Evolutionary conservation across 495 filamentous ascomycete species (phyloP), one percentile per base, ranked within the genome.

Genomic region (Hypoxylon intermedium): DNA sequence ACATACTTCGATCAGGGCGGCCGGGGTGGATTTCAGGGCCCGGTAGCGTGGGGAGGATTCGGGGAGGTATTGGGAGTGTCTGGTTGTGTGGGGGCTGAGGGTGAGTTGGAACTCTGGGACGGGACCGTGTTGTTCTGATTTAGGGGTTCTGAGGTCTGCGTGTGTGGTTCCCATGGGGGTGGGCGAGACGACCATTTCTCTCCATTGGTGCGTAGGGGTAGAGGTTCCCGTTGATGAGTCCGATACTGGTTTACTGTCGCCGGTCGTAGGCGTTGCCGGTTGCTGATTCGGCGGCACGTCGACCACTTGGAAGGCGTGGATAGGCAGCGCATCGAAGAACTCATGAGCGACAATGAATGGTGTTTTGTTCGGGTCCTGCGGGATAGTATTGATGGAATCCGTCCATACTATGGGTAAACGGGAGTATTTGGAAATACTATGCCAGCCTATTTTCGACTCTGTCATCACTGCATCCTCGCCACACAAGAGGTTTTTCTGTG

Each of bases 281-380:
- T 75, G 60, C 55, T 77, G 69, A 53, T 73, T 72, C 23, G 80
- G 72, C 36, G 83, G 74, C 26, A 92, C 74, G 36, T 73, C 38
- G 62, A 74, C 70, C 19, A 87, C 87, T 68, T 97, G 87, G 73
- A 98, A 98, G 56, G 91, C 89, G 74, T 98, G 92, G 67, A 98
- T 96, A 31, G 94, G 94, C 5, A 98, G 88, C n/a, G 94, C 94
- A 67, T 98, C 94, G 74, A 98, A 98, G 79, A 98, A 97, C 71
- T 98, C 94, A 71, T 98, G 94, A 9, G 93, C 94, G 30, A 97
- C 83, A 45, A 98, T 94, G 74, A 97, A 94, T 1, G 94, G 93
- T 12, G 86, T 90, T 64, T 90, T 92, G 53, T 58, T 77, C 56
- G 79, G 74, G 67, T 79, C 72, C 77, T 73, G 53, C 4, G 47